A percentile compares a stretch with the other conserved stretches of the same genome.
These are phyloP conservation scores for Nakazawaea holstii DNA, from an alignment of 805 yeast species.

Conservation along the genomic window DNA sequence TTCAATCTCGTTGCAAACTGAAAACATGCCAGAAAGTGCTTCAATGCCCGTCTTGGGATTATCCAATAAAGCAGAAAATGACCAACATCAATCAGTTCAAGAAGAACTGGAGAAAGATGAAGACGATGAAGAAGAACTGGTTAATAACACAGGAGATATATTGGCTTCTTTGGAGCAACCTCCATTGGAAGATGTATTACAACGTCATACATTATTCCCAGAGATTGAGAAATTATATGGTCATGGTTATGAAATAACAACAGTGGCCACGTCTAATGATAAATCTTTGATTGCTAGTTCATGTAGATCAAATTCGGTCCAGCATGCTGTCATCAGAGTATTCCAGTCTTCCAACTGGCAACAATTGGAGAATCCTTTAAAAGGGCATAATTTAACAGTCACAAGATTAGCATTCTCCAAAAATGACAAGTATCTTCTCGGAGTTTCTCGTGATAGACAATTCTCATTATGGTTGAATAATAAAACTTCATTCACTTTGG, in stretches of 20 bases:
- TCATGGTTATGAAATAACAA: slow-evolving; percentile 90
- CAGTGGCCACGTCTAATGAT: slow-evolving; percentile 67
- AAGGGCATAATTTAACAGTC: slow-evolving; percentile 78
- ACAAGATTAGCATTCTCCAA: slow-evolving; percentile 77
- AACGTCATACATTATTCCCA: slow-evolving; percentile 90
- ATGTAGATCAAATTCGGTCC: slow-evolving; percentile 79
- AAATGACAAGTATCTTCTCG: slow-evolving; percentile 55
- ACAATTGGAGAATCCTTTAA: slow-evolving; percentile 47
- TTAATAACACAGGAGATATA: slow-evolving; percentile 40
- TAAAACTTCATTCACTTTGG: slow-evolving; percentile 14
- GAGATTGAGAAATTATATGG: slow-evolving; percentile 94
- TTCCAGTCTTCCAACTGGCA: slow-evolving; percentile 61
- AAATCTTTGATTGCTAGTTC: slow-evolving; percentile 72
- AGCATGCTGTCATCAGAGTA: slow-evolving; percentile 81
- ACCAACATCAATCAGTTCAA: slow-evolving; percentile 25
- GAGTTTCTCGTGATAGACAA: slow-evolving; percentile 88
- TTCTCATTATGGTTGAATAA: slow-evolving; percentile 66
- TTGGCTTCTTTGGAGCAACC: slow-evolving; percentile 45
- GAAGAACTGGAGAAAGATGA: slow-evolving; percentile 20
- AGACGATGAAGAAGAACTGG: slow-evolving; percentile 25
- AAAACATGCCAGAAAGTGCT: slow-evolving; percentile 71
- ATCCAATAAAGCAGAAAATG: slow-evolving; percentile 78
- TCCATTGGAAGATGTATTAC: slow-evolving; percentile 88
- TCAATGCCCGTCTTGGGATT: slow-evolving; percentile 89
- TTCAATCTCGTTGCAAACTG: slow-evolving; percentile 29